Base-by-base conservation (phyloP, 805 yeast genomes). In the Cyberlindnera euphorbiae region DNA sequence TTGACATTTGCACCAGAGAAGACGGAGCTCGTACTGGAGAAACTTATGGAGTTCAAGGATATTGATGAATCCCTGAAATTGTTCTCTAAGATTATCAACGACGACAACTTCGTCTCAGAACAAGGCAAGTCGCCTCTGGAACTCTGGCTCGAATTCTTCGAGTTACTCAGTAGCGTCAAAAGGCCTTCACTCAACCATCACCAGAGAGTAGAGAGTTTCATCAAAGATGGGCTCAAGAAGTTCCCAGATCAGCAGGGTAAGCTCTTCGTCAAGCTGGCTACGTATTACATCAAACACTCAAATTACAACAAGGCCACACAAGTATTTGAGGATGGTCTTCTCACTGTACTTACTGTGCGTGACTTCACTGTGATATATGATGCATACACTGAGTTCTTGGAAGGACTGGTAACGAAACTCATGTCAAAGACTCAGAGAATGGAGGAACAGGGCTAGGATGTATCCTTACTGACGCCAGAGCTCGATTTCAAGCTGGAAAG, bases 351-450 rank as follows among this genome's bases (percentile, higher is more conserved):
- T 6, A 73, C 86, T 0, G 58, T 82, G 5, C 63, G 63, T 25
- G 89, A 82, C 42, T 85, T 86, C 53, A 69, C 80, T 0, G 49
- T 64, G 15, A 62, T 84, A 0, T 86, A 75, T 54, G 88, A 84
- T 52, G 60, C 75, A 4, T 77, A 73, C 46, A 59, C 76, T 6
- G 80, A 79, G 45, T 66, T 77, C 53, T 78, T 78, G 52, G 90
- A 82, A 42, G 45, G 64, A 3, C 41, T 64, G 18, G 50, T 76
- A n/a, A 51, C 39, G 22, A 43, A 45, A 34, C 28, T 41, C 4
- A 43, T 47, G 39, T 24, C 24, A 8, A 18, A 32, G 4, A 36
- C 41, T 14, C 40, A 36, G 15, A 11, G 8, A 8, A 14, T 14
- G n/a, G 46, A 49, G 21, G 36, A 42, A 19, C 13, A 49, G 16